Conservation (phyloP, 192 early-diverging fungal species). For the Coemansia sp. region DNA sequence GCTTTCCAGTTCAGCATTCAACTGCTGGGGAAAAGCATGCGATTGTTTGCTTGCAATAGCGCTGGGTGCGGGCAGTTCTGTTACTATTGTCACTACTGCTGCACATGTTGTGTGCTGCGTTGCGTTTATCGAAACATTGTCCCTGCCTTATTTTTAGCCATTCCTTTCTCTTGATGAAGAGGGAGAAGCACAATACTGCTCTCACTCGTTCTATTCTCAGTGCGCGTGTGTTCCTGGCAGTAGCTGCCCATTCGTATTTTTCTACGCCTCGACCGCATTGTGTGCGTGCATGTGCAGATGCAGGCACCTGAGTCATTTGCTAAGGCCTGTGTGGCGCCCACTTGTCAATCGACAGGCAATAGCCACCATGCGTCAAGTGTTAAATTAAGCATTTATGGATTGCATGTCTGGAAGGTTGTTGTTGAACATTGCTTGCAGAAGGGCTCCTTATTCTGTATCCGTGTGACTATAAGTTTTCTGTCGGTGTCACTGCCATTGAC, state of each 20-base stretch:
- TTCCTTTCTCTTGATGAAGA: not conserved
- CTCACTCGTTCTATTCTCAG: not conserved
- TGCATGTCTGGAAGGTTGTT: not conserved
- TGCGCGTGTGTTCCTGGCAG: not conserved
- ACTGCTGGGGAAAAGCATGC: not conserved
- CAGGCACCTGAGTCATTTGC: constrained; percentile 12
- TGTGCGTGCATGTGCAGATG: constrained; percentile 7
- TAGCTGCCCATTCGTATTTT: not conserved
- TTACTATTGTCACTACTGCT: constrained; percentile 13
- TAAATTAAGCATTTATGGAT: not conserved
- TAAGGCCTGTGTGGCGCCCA: constrained; percentile 20
- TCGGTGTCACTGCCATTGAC: not conserved
- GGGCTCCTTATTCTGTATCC: not conserved
- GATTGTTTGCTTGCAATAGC: constrained; percentile 7
- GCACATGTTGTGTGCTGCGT: not conserved
- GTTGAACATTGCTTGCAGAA: not conserved
- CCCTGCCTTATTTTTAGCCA: constrained; percentile 6
- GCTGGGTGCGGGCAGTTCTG: not conserved
- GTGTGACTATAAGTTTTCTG: not conserved
- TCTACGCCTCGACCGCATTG: constrained; percentile 5
- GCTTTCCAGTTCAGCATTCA: not conserved
- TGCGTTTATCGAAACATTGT: constrained; percentile 1
- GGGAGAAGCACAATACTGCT: not conserved
- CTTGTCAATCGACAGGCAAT: constrained; percentile 12
- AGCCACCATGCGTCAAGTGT: not conserved